Percentiles rank a stretch among this genome's conserved stretches.
phyloP scores from a whole-genome alignment of 2,329 filamentous ascomycete genomes.

The Coniella vitis region DNA sequence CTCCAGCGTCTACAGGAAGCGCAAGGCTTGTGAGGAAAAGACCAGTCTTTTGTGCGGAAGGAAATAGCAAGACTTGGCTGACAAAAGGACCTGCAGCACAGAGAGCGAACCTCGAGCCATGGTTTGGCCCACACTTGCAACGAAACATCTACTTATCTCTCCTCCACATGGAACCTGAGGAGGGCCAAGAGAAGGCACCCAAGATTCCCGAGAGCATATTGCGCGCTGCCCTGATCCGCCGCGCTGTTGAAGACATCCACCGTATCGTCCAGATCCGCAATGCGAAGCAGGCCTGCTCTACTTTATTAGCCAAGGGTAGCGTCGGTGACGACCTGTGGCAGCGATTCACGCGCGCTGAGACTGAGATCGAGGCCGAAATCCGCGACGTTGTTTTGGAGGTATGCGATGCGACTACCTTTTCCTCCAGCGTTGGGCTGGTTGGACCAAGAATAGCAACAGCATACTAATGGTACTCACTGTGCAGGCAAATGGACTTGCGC shows the following conservation, averaged over 20 bases:
- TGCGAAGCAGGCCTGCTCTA: slow-evolving; percentile 80
- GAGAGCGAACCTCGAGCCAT: slow-evolving; percentile 80
- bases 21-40: slow-evolving; percentile 65
- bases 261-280: slow-evolving; percentile 83
- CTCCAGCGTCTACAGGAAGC: slow-evolving; percentile 85
- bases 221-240: slow-evolving; percentile 79
- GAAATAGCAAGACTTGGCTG: background rate
- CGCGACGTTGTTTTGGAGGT: slow-evolving; percentile 92
- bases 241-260: slow-evolving; percentile 88
- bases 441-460: too few species aligned
- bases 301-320: slow-evolving; percentile 79
- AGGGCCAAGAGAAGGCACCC: slow-evolving; percentile 58
- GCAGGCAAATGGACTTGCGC: slow-evolving; percentile 82
- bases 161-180: slow-evolving; percentile 65
- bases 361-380: slow-evolving; percentile 95
- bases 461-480: background rate
- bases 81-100: slow-evolving; percentile 45
- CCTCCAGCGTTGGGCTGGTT: background rate
- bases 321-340: slow-evolving; percentile 96
- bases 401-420: slow-evolving; percentile 20
- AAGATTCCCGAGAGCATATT: slow-evolving; percentile 76
- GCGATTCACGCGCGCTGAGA: slow-evolving; percentile 83
- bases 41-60: background rate
- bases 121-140: slow-evolving; percentile 87
- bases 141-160: slow-evolving; percentile 93